Percentiles rank a stretch among this genome's conserved stretches.
phyloP scores from a whole-genome alignment of 352 stramenopile genomes.

The Phytophthora meadii region DNA sequence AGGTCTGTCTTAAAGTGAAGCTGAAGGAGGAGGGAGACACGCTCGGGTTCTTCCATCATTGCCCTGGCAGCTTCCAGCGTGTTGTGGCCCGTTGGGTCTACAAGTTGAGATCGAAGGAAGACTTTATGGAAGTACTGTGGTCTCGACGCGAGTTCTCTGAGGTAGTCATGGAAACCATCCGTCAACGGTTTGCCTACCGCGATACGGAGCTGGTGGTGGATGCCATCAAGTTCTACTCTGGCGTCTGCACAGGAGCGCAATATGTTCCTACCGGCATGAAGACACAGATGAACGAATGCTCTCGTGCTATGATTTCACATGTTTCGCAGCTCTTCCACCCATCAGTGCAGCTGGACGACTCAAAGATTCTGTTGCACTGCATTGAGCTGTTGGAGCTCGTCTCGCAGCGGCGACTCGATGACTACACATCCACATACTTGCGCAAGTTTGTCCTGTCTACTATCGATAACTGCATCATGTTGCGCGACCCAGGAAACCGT shows the following conservation, averaged over 20 bases:
- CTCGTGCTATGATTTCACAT: conserved; percentile 86
- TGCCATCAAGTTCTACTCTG: conserved; percentile 90
- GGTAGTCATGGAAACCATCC: conserved; percentile 89
- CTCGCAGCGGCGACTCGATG: conserved; percentile 80
- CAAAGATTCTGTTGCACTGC: conserved; percentile 86
- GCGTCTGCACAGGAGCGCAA: conserved; percentile 76
- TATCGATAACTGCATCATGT: conserved; percentile 76
- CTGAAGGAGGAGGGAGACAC: conserved; percentile 85
- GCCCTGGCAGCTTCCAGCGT: conserved; percentile 85
- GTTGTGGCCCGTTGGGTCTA: conserved; percentile 89
- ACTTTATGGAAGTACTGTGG: conserved; percentile 88
- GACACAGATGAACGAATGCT: conserved; percentile 82
- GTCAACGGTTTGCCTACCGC: conserved; percentile 86
- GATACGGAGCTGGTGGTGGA: conserved; percentile 86
- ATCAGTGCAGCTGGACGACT: conserved; percentile 82
- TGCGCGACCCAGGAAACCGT: conserved; percentile 72
- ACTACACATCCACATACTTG: conserved; percentile 87
- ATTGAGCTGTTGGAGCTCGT: conserved; percentile 88
- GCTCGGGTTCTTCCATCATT: conserved; percentile 89
- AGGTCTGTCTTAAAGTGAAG: conserved; percentile 85
- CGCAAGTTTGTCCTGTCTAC: conserved; percentile 90
- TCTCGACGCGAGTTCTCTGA: conserved; percentile 80
- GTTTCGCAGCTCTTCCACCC: conserved; percentile 90
- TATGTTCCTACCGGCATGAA: conserved; percentile 85
- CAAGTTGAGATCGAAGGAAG: conserved; percentile 81